Conservation (phyloP, 1,284 basidiomycete species). For the Microbotryum lychnidis-dioicae region DNA sequence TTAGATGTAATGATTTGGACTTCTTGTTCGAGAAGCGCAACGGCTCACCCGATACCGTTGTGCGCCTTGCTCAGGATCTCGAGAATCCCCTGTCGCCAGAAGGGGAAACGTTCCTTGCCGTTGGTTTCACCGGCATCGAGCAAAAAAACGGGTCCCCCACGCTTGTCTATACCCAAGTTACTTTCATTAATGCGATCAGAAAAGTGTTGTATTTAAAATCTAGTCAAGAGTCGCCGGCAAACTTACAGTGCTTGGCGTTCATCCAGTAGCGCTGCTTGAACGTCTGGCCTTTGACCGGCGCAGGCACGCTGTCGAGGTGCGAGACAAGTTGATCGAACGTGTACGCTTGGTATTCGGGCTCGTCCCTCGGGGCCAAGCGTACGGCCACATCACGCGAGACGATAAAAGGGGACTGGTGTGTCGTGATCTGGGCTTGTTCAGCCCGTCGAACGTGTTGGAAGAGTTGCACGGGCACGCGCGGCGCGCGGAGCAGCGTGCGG, state of each 20-base stretch:
- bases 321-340: constrained; percentile 29
- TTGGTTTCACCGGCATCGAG: constrained; percentile 41
- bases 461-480: too few species aligned
- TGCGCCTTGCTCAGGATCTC: constrained; percentile 76
- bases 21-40: too few species aligned
- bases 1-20: neutral
- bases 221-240: too few species aligned
- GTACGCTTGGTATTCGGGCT: constrained; percentile 6
- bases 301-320: constrained; percentile 10
- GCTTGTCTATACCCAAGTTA: constrained; percentile 43
- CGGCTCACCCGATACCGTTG: constrained; percentile 55
- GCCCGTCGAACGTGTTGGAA: too few species aligned
- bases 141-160: constrained; percentile 48
- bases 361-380: too few species aligned
- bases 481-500: too few species aligned
- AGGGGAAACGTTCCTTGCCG: constrained; percentile 33
- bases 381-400: too few species aligned
- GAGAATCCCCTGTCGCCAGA: constrained; percentile 56
- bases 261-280: constrained; percentile 40
- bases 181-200: constrained; percentile 66
- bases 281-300: constrained; percentile 8
- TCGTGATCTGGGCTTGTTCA: too few species aligned
- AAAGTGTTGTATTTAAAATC: constrained; percentile 34
- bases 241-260: neutral
- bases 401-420: too few species aligned